Conservation (phyloP, 1,284 basidiomycete genomes). For the Bondarzewia mesenterica region DNA sequence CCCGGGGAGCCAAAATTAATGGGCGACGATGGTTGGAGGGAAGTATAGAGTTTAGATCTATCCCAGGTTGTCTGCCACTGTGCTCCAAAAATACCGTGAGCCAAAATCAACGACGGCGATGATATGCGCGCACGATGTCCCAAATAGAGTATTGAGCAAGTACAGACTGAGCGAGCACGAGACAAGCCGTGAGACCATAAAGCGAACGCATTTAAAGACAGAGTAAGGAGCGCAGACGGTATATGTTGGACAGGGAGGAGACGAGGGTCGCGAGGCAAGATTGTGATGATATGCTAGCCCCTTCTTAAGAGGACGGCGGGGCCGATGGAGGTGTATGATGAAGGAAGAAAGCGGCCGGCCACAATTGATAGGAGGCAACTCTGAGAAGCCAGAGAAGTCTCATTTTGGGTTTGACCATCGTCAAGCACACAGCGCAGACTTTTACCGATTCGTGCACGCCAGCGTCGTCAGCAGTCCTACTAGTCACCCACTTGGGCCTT, state of each 20-base stretch:
- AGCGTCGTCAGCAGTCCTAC: not conserved
- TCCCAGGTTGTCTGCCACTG: constrained; percentile 33
- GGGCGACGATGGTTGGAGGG: constrained; percentile 19
- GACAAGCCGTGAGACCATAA: not conserved
- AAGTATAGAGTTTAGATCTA: constrained; percentile 25
- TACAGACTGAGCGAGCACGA: not conserved
- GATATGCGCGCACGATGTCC: constrained; percentile 23
- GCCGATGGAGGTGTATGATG: not conserved
- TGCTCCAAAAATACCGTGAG: not conserved
- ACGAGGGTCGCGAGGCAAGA: not conserved
- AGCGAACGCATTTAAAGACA: not conserved
- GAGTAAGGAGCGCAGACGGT: not conserved
- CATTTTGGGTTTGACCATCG: no score
- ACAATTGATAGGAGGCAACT: not conserved
- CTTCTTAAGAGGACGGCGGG: not conserved
- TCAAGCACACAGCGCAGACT: no score
- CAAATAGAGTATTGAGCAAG: constrained; percentile 21
- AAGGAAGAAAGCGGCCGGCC: not conserved
- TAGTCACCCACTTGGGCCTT: not conserved
- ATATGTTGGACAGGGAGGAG: no score
- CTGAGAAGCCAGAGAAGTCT: not conserved
- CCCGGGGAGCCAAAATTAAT: constrained; percentile 33
- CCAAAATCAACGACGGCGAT: not conserved
- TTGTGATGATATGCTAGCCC: not conserved
- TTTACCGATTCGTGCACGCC: not conserved